A percentile compares a stretch with the other conserved stretches of the same genome.
These are phyloP conservation scores for Moesziomyces antarcticus DNA, from an alignment of 1,284 basidiomycete genomes.

Conservation along the genomic window DNA sequence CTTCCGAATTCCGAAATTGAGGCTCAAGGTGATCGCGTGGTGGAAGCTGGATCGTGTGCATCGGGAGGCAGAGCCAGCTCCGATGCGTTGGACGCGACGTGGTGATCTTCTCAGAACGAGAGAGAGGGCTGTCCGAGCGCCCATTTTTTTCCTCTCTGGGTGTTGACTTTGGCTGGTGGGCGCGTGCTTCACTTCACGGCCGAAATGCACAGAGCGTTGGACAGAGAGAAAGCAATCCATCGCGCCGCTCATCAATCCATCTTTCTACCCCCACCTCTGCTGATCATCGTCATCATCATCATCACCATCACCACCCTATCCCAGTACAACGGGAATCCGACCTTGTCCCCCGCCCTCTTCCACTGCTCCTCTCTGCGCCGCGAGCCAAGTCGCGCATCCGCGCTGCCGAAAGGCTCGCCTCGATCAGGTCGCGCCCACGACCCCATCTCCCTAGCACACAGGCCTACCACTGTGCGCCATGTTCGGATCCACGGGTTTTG, in stretches of 20 bases:
- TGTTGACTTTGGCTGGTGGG: too few relatives aligned
- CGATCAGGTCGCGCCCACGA: too few relatives aligned
- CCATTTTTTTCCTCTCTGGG: too few relatives aligned
- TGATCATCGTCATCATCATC: background rate
- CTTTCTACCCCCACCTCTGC: background rate
- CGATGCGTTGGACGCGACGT: background rate
- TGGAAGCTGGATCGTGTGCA: background rate
- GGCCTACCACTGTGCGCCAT: slow-evolving; percentile 18
- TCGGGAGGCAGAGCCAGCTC: background rate
- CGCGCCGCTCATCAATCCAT: background rate
- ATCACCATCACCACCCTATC: background rate
- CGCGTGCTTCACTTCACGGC: too few relatives aligned
- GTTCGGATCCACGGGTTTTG: slow-evolving; percentile 57
- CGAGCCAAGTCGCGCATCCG: too few relatives aligned
- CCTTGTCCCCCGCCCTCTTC: background rate
- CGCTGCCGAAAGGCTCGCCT: too few relatives aligned
- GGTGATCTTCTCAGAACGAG: slow-evolving; percentile 16
- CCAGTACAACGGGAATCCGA: background rate
- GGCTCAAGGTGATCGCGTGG: slow-evolving; percentile 4
- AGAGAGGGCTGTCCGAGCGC: background rate
- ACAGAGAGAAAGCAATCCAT: too few relatives aligned
- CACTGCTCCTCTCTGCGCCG: background rate
- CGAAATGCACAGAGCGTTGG: too few relatives aligned
- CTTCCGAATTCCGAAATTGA: slow-evolving; percentile 3
- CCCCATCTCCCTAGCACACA: too few relatives aligned